Evolutionary conservation across 441 rosid genomes (phyloP).

Genomic region (Sinapis alba): DNA sequence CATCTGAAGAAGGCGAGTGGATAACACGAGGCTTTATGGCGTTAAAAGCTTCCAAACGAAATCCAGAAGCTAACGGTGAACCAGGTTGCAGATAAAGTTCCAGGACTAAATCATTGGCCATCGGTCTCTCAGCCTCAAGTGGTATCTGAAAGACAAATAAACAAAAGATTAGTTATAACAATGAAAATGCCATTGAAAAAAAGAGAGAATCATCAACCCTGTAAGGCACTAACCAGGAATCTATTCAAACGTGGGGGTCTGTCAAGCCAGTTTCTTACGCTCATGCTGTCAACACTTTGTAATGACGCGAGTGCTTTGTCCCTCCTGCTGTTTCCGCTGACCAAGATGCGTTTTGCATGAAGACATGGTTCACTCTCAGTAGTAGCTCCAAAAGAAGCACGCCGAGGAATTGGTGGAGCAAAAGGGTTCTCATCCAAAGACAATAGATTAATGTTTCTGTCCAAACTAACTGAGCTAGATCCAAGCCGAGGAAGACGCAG

Average conservation of each 20-base stretch:
- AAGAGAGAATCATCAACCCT: slow-evolving; percentile 18
- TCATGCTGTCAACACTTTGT: slow-evolving; percentile 63
- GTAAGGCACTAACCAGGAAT: slow-evolving; percentile 68
- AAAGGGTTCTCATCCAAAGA: slow-evolving; percentile 92
- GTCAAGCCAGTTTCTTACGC: slow-evolving; percentile 69
- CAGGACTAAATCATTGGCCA: slow-evolving; percentile 69
- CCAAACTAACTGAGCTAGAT: slow-evolving; percentile 81
- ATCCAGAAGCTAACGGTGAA: slow-evolving; percentile 80
- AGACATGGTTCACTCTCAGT: slow-evolving; percentile 72
- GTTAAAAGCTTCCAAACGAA: slow-evolving; percentile 80
- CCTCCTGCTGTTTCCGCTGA: slow-evolving; percentile 66
- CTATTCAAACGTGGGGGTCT: slow-evolving; percentile 78
- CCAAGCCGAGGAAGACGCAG: slow-evolving; percentile 83
- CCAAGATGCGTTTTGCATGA: slow-evolving; percentile 84
- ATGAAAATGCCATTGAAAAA: slow-evolving; percentile 7
- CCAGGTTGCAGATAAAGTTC: slow-evolving; percentile 79
- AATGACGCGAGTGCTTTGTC: slow-evolving; percentile 49
- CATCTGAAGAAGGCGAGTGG: slow-evolving; percentile 78
- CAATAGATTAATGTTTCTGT: slow-evolving; percentile 69
- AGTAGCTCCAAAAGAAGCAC: slow-evolving; percentile 90
- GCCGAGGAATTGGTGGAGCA: slow-evolving; percentile 65
- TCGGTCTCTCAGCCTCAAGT: slow-evolving; percentile 67
- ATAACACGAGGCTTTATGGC: slow-evolving; percentile 79
- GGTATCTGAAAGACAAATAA: slow-evolving; percentile 62
- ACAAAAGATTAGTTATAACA: slow-evolving; percentile 9